Percentiles rank a stretch among this genome's conserved stretches.
Evolutionary conservation across 2,329 filamentous ascomycete species (phyloP).

Genomic region (Taxawa tesnikishii): DNA sequence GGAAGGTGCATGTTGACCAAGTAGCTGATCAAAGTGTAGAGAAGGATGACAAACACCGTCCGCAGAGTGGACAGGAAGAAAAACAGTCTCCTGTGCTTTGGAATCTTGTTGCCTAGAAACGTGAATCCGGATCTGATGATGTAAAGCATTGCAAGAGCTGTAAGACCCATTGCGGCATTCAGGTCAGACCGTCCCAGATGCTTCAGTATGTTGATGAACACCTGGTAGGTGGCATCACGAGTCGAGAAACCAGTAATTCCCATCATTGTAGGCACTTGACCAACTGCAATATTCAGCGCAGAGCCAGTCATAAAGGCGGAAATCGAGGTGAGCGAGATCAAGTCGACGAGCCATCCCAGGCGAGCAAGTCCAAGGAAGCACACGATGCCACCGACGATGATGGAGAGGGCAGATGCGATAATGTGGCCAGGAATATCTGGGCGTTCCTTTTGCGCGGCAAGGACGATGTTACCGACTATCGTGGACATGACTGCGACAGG

Average conservation of each 20-base stretch:
- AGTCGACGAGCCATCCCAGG: conserved; percentile 80
- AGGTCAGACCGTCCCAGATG: conserved; percentile 52
- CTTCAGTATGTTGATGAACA: conserved; percentile 74
- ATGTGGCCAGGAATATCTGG: conserved; percentile 50
- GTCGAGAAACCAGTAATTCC: conserved; percentile 52
- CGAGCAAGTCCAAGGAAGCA: conserved; percentile 66
- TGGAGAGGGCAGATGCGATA: conserved; percentile 65
- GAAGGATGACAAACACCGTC: conserved; percentile 78
- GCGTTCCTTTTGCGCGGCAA: conserved; percentile 43
- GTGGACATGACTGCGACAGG: conserved; percentile 94
- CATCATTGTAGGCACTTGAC: conserved; percentile 72
- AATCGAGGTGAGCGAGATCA: conserved; percentile 82
- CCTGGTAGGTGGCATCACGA: conserved; percentile 64
- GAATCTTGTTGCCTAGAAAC: conserved; percentile 54
- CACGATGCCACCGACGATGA: conserved; percentile 69
- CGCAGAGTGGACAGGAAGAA: conserved; percentile 90
- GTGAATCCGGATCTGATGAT: conserved; percentile 56
- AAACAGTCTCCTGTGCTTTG: conserved; percentile 57
- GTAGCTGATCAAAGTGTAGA: conserved; percentile 88
- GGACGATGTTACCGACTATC: conserved; percentile 56
- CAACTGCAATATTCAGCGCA: conserved; percentile 73
- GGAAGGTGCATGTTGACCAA: conserved; percentile 58
- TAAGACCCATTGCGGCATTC: conserved; percentile 85
- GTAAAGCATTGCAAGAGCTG: conserved; percentile 67
- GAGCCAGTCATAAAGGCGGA: conserved; percentile 97